Percentiles rank a stretch among this genome's conserved stretches.
phyloP scores from a whole-genome alignment of 441 rosid species.

The Arabidopsis lyrata region DNA sequence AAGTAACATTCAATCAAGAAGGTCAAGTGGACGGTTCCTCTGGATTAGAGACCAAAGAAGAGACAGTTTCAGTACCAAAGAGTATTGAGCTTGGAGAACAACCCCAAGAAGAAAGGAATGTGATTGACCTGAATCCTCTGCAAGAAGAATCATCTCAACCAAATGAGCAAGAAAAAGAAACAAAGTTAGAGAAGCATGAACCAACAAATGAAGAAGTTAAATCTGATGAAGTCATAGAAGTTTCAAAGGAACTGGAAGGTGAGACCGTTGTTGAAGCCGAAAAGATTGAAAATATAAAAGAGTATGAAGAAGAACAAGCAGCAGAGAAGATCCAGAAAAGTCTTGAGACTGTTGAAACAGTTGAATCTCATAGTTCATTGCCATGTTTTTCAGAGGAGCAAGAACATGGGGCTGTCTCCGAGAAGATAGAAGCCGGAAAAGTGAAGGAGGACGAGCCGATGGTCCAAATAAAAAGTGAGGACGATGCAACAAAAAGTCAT shows the following conservation, averaged over 20 bases:
- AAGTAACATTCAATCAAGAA: conserved; percentile 39
- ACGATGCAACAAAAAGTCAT: neutral
- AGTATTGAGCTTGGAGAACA: conserved; percentile 28
- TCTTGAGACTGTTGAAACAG: conserved; percentile 18
- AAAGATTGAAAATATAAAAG: conserved; percentile 25
- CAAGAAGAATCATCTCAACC: conserved; percentile 30
- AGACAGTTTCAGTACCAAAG: conserved; percentile 22
- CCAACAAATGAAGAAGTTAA: conserved; percentile 35
- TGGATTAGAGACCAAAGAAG: conserved; percentile 37
- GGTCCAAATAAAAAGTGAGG: no score
- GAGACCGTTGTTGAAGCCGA: conserved; percentile 13
- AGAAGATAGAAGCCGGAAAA: neutral
- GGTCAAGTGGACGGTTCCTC: conserved; percentile 35
- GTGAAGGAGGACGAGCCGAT: conserved; percentile 12
- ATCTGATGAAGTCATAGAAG: conserved; percentile 35
- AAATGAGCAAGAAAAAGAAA: conserved; percentile 14
- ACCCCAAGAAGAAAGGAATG: conserved; percentile 19
- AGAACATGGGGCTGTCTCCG: conserved; percentile 33
- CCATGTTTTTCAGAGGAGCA: conserved; percentile 33
- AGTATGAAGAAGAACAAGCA: conserved; percentile 30
- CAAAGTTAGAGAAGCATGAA: conserved; percentile 29
- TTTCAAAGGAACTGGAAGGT: conserved; percentile 26
- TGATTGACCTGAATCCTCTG: neutral
- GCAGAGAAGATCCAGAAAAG: conserved; percentile 29
- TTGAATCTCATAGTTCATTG: conserved; percentile 19